A percentile compares a stretch with the other conserved stretches of the same genome.
phyloP scores from a whole-genome alignment of 164 flowering plant species.

The Sextonia rubra region DNA sequence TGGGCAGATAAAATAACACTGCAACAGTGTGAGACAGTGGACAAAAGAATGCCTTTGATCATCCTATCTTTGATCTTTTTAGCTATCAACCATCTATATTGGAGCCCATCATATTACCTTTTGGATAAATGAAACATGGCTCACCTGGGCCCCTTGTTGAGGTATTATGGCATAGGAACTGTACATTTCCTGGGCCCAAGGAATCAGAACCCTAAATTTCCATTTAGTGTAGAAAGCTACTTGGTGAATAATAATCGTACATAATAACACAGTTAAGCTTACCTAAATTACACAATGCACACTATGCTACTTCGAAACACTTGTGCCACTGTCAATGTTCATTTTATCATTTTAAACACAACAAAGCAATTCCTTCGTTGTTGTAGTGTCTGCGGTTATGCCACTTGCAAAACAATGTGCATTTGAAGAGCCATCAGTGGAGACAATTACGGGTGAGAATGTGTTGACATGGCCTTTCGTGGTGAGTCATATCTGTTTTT shows the following conservation, averaged over 20 bases:
- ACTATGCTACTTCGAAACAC: not conserved
- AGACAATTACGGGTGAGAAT: conserved; percentile 86
- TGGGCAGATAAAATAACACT: not conserved
- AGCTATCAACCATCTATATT: not conserved
- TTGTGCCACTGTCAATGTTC: not conserved
- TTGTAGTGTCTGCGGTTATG: conserved; percentile 97
- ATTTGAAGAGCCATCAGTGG: conserved; percentile 95
- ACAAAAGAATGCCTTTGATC: not conserved
- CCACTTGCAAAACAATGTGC: conserved; percentile 98
- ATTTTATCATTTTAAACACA: not conserved
- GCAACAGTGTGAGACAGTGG: not conserved
- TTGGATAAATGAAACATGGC: not conserved
- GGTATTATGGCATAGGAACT: not conserved
- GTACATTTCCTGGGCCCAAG: too few species aligned
- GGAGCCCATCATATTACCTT: not conserved
- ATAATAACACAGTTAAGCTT: not conserved
- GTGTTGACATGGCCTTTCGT: conserved; percentile 95
- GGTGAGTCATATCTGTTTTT: conserved; percentile 43
- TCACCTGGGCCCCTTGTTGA: not conserved
- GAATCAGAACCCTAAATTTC: not conserved
- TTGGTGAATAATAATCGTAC: not conserved
- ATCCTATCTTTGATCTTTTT: not conserved
- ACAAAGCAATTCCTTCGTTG: not conserved
- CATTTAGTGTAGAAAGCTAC: not conserved
- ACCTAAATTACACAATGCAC: not conserved